phyloP scores from a whole-genome alignment of 2,329 filamentous ascomycete species.

The Didymella exigua region DNA sequence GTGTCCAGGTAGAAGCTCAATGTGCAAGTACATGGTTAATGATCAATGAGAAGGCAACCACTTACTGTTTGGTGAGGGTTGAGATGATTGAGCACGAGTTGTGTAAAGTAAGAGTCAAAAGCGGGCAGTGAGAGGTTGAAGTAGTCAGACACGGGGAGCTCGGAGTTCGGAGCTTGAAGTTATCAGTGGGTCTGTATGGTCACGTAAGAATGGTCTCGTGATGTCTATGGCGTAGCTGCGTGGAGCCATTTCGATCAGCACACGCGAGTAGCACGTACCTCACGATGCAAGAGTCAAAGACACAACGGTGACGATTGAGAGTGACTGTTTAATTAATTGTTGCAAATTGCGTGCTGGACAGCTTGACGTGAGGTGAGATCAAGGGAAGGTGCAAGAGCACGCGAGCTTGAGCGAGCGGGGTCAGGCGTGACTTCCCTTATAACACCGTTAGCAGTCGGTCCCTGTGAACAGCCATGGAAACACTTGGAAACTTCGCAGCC shows the following conservation, averaged over 20 bases:
- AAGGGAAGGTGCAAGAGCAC: conserved; percentile 20
- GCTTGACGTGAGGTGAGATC: conserved; percentile 22
- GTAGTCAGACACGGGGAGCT: conserved; percentile 36
- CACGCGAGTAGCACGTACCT: conserved; percentile 30
- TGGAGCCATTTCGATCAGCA: conserved; percentile 36
- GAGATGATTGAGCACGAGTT: conserved; percentile 23
- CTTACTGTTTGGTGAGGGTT: conserved; percentile 40
- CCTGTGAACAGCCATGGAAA: conserved; percentile 10
- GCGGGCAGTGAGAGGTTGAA: conserved; percentile 31
- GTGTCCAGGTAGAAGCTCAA: conserved; percentile 8
- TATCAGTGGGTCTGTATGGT: conserved; percentile 31
- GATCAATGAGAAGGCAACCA: conserved; percentile 4
- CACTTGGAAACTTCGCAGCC: conserved; percentile 7
- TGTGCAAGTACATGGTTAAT: neutral
- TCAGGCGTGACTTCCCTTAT: conserved; percentile 17
- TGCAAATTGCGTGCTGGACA: conserved; percentile 1
- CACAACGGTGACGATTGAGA: neutral
- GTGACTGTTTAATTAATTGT: neutral
- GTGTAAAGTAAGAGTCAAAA: conserved; percentile 21
- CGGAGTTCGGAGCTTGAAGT: conserved; percentile 33
- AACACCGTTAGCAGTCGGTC: conserved; percentile 11
- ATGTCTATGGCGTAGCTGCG: conserved; percentile 20
- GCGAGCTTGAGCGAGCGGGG: conserved; percentile 18
- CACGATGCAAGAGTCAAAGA: conserved; percentile 26
- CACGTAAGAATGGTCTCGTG: conserved; percentile 42